phyloP scores from a whole-genome alignment of 768 basidiomycete genomes.

The Collybiopsis luxurians region DNA sequence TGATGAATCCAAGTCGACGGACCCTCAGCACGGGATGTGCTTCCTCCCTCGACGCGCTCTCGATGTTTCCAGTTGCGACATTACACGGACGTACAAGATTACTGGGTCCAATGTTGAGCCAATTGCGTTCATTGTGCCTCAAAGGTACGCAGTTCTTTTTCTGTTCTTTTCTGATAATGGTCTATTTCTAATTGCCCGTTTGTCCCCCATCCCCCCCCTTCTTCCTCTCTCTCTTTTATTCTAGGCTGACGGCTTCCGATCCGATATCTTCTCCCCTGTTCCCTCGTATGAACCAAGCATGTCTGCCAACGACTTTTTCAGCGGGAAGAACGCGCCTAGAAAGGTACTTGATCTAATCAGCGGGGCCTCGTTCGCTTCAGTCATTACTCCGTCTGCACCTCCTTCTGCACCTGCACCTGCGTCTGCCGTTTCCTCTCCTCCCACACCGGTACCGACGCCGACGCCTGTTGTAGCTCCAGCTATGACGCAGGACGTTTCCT shows the following conservation, averaged over 20 bases:
- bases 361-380: conserved; percentile 35
- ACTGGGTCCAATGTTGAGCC: conserved; percentile 75
- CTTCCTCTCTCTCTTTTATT: no score
- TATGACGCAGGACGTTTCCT: no score
- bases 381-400: conserved; percentile 23
- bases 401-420: no score
- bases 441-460: no score
- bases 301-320: conserved; percentile 84
- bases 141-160: conserved; percentile 50
- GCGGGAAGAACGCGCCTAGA: conserved; percentile 67
- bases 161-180: no score
- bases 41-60: conserved; percentile 93
- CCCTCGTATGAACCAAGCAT: conserved; percentile 79
- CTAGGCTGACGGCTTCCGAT: conserved; percentile 93
- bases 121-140: conserved; percentile 92
- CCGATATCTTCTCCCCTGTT: conserved; percentile 97
- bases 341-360: conserved; percentile 81
- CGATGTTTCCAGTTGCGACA: conserved; percentile 86
- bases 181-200: no score
- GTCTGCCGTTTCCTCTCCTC: not conserved
- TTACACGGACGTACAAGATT: no score
- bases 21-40: conserved; percentile 96
- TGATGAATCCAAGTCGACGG: conserved; percentile 82
- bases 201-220: no score
- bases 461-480: no score